Evolutionary conservation across 2,329 filamentous ascomycete species (phyloP).

Genomic region (Sporothrix phasma): DNA sequence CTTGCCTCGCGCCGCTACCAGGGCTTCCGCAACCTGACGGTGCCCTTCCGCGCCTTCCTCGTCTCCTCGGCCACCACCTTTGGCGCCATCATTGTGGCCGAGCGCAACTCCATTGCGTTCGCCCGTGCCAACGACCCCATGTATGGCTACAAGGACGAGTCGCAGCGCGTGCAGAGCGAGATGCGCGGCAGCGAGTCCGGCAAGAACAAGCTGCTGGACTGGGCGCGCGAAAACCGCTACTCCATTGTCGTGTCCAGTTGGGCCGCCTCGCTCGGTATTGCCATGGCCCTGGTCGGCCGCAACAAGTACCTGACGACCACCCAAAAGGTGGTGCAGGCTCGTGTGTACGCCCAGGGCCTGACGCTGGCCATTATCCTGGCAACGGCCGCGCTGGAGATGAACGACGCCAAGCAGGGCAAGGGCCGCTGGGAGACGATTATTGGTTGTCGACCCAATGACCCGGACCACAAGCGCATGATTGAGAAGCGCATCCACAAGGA

Average conservation of each 20-base stretch:
- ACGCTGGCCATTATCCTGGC: slow-evolving; percentile 77
- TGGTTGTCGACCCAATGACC: slow-evolving; percentile 73
- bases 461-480: slow-evolving; percentile 70
- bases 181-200: slow-evolving; percentile 46
- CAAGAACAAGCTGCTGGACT: slow-evolving; percentile 55
- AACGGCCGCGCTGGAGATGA: slow-evolving; percentile 69
- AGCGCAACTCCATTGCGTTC: slow-evolving; percentile 55
- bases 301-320: slow-evolving; percentile 62
- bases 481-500: slow-evolving; percentile 85
- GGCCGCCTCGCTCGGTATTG: slow-evolving; percentile 68
- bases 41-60: slow-evolving; percentile 87
- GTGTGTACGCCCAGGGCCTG: slow-evolving; percentile 86
- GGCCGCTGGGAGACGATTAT: slow-evolving; percentile 78
- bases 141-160: slow-evolving; percentile 54
- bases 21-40: slow-evolving; percentile 68
- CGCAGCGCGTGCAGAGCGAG: slow-evolving; percentile 45
- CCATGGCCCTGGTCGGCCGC: slow-evolving; percentile 65
- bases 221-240: slow-evolving; percentile 74
- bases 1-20: slow-evolving; percentile 60
- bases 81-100: slow-evolving; percentile 77
- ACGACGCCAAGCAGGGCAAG: slow-evolving; percentile 64
- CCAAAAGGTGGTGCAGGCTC: slow-evolving; percentile 89
- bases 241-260: slow-evolving; percentile 73
- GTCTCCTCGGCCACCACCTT: slow-evolving; percentile 76
- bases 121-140: slow-evolving; percentile 61